phyloP scores from a whole-genome alignment of 805 yeast species.

The Teunomyces funiuensis region DNA sequence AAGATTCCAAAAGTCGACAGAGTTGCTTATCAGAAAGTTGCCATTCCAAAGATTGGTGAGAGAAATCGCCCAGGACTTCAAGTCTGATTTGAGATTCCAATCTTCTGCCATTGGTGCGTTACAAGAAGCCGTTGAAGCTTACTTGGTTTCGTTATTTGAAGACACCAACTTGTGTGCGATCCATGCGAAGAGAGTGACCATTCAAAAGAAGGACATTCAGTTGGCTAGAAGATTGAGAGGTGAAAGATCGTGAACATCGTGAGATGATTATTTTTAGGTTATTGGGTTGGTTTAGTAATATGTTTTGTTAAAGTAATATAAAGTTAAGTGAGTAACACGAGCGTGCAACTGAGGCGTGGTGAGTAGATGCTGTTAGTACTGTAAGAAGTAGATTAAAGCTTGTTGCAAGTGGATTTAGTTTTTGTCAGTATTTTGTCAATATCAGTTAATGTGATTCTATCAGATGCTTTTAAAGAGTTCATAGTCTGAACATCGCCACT shows the following conservation, averaged over 20 bases:
- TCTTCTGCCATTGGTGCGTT: conserved; percentile 49
- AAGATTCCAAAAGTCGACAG: conserved; percentile 49
- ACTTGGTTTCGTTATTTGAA: conserved; percentile 47
- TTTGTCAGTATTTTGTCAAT: no score
- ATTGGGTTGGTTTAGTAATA: conserved; percentile 3
- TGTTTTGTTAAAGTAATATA: no score
- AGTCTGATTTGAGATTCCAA: conserved; percentile 48
- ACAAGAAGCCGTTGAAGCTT: conserved; percentile 49
- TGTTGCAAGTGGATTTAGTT: no score
- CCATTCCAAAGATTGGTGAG: conserved; percentile 50
- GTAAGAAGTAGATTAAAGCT: no score
- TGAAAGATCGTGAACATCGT: conserved; percentile 48
- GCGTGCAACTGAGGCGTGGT: no score
- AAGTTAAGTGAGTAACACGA: no score
- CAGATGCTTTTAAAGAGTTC: no score
- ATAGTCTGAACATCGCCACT: no score
- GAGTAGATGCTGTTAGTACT: no score
- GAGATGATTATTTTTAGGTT: conserved; percentile 12
- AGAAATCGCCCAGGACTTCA: conserved; percentile 49
- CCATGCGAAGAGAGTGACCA: conserved; percentile 50
- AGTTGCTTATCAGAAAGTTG: conserved; percentile 47
- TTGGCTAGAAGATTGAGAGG: conserved; percentile 52
- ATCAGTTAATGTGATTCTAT: no score
- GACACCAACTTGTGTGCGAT: conserved; percentile 51
- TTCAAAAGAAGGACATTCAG: conserved; percentile 49